Evolutionary conservation across 1,139 yeast genomes (phyloP), one percentile per base, ranked within the genome.

Genomic region (Debaryomyces sp.): DNA sequence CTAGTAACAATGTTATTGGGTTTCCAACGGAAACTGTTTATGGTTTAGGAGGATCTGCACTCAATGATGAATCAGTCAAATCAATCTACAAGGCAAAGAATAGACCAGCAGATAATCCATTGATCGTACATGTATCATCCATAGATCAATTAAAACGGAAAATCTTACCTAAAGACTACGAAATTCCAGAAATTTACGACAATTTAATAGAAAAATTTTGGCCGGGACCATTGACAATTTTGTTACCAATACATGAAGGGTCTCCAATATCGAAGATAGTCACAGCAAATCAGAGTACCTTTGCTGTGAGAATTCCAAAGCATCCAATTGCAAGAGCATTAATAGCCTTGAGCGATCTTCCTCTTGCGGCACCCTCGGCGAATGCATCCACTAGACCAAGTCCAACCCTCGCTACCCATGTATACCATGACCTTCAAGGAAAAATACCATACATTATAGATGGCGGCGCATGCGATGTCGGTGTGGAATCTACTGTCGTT

Each of bases 21-120:
- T 92, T 94, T 61, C 99, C 99, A 3, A 90, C 99, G 0, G 99
- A 94, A 63, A 94, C 99, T 0, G 99, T 94, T 0, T 94, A 94
- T 63, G 99, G 99, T 0, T 75, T 94, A 2, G 99, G 96, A 0
- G 99, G 96, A 0, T 86, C 94, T 3, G 89, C 96, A 0, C 71
- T 89, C 49, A 77, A 75, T 48, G 91, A 90, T 48, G 83, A 81
- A 6, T 81, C 96, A 0, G 96, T 92, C 1, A 65, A 68, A 49
- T 81, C 85, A 44, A 94, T 94, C 9, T 94, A 91, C 64, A 73
- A 68, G 27, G 98, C 97, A 32, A 94, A 94, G 61, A 90, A 90
- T 61, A 75, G 99, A 54, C 99, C 99, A 0, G 85, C 96, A 2
- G 99, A 94, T 66, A 94, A 94, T 58, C 99, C 99, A 2, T 71